These are phyloP conservation scores for Pythium plurisporium DNA, from an alignment of 352 stramenopile species.

Conservation along the genomic window DNA sequence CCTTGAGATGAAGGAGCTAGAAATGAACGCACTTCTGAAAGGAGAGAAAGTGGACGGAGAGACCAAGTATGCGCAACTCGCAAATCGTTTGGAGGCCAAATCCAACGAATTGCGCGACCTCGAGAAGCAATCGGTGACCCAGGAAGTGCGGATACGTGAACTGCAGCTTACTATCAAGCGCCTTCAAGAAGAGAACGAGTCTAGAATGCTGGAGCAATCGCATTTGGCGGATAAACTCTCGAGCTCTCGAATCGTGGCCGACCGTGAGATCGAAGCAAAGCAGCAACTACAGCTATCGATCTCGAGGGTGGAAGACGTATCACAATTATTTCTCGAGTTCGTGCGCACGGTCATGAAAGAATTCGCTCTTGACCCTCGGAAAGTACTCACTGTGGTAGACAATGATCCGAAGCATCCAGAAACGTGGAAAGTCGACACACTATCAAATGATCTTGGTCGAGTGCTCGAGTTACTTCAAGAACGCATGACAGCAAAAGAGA, in stretches of 20 bases:
- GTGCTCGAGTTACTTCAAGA: constrained; percentile 23
- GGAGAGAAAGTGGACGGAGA: constrained; percentile 51
- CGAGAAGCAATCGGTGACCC: constrained; percentile 2
- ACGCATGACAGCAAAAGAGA: constrained; percentile 15
- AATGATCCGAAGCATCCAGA: constrained; percentile 31
- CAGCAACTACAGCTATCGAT: constrained; percentile 16
- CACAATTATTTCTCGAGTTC: constrained; percentile 15
- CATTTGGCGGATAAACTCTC: constrained; percentile 38
- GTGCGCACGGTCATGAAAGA: constrained; percentile 20
- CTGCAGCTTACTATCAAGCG: constrained; percentile 32
- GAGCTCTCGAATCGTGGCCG: constrained; percentile 25
- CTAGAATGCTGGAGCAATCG: constrained; percentile 29
- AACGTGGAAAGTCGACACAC: constrained; percentile 23
- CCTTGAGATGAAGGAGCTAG: constrained; percentile 45
- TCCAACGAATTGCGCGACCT: constrained; percentile 31
- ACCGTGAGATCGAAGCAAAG: constrained; percentile 22
- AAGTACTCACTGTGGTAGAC: constrained; percentile 15
- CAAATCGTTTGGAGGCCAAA: constrained; percentile 38
- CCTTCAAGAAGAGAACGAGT: constrained; percentile 36
- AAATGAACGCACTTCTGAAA: constrained; percentile 39
- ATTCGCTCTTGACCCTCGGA: constrained; percentile 18
- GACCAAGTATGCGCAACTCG: constrained; percentile 47
- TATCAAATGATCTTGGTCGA: constrained; percentile 18
- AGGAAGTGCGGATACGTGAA: constrained; percentile 5
- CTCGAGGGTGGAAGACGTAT: constrained; percentile 8